These are phyloP conservation scores for Phialophora verrucosa DNA, from an alignment of 2,329 filamentous ascomycete genomes.

Conservation along the genomic window DNA sequence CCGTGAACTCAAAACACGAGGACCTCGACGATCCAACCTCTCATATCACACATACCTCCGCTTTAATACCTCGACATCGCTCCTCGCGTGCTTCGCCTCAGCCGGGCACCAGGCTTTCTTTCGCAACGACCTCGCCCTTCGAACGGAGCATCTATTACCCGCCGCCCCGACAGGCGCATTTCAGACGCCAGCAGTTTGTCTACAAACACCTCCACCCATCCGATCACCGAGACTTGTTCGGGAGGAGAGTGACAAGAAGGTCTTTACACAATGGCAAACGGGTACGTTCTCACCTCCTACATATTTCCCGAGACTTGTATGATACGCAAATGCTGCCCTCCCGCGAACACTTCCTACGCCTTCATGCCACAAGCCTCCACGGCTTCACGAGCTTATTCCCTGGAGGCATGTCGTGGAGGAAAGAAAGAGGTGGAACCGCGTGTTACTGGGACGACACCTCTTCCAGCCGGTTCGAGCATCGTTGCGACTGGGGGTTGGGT, in stretches of 20 bases:
- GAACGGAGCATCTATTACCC: constrained; percentile 11
- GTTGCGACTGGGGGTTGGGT: too few relatives aligned
- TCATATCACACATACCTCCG: background rate
- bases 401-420: too few relatives aligned
- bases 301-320: background rate
- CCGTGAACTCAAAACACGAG: background rate
- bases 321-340: background rate
- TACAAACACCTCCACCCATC: background rate
- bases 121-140: background rate
- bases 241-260: background rate
- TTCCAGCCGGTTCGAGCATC: too few relatives aligned
- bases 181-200: background rate
- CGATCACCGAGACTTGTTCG: background rate
- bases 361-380: too few relatives aligned
- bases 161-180: background rate
- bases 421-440: too few relatives aligned
- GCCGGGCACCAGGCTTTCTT: background rate
- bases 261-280: constrained; percentile 50
- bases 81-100: background rate
- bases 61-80: background rate
- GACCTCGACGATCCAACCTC: background rate
- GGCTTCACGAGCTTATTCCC: too few relatives aligned
- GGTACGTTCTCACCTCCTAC: constrained; percentile 42
- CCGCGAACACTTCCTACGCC: too few relatives aligned
- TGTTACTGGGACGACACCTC: too few relatives aligned